Conservation (phyloP, 495 filamentous ascomycete genomes). For the Xylaria palmicola region DNA sequence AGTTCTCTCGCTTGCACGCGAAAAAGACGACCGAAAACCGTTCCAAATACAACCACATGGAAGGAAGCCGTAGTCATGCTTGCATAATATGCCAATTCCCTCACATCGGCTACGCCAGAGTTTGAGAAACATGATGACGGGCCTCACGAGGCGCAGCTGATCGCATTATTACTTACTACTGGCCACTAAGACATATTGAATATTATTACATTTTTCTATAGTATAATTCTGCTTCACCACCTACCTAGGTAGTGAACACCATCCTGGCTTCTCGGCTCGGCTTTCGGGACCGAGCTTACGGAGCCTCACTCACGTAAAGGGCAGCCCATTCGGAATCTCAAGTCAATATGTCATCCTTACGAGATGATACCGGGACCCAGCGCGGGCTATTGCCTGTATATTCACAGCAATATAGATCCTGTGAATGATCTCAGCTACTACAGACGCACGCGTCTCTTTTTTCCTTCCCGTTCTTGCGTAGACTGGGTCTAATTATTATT, state of each 20-base stretch:
- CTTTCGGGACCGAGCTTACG: constrained; percentile 4
- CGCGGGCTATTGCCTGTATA: no score
- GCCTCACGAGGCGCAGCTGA: not conserved
- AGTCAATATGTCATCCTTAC: not conserved
- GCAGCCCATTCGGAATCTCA: not conserved
- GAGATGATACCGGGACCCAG: not conserved
- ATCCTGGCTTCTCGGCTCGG: no score
- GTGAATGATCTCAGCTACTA: no score
- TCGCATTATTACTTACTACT: no score
- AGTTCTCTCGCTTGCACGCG: not conserved
- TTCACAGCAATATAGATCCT: no score
- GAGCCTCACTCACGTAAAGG: not conserved
- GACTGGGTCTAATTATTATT: not conserved
- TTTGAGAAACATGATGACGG: not conserved
- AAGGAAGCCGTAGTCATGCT: not conserved
- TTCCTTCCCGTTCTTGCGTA: not conserved
- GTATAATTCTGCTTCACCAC: not conserved
- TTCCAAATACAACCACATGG: not conserved
- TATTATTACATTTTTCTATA: no score
- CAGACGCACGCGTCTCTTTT: not conserved
- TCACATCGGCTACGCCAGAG: not conserved
- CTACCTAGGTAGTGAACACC: not conserved
- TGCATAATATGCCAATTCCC: not conserved
- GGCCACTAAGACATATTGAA: no score
- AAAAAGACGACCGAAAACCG: not conserved